Base-by-base conservation (phyloP, 2,329 filamentous ascomycete genomes). In the Colletotrichum australisinense region DNA sequence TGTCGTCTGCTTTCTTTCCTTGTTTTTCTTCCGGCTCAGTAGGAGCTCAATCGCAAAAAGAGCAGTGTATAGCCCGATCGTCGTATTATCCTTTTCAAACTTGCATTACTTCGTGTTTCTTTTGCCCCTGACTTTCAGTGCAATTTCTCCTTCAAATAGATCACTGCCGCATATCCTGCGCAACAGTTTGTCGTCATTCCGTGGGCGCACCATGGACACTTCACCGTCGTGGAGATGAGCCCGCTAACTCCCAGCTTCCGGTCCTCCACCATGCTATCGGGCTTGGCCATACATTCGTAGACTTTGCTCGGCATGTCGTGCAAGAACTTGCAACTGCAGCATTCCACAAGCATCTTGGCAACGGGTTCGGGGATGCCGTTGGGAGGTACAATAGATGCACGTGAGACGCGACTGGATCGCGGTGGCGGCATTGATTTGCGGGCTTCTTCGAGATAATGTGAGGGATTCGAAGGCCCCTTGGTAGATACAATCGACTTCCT, bases 151-250 rank as follows among this genome's bases (percentile, higher is more conserved):
- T 89, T 89, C 77, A 94, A 83, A 74, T 92, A 89, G 4, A 94
- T 88, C 57, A 92, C 86, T 1, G 92, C 90, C 12, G 90, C 89
- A 82, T 92, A 92, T 8, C 92, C 92, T 12, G 91, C 88, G 79
- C 93, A 94, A 81, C 93, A 94, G 71, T 83, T 84, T 16, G 88
- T 92, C 76, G 86, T 91, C 92, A 94, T 94, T 63, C 88, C 88
- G 82, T 94, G 93, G 56, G 85, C 85, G 79, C 93, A 94, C 93
- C 93, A 94, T 9, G 92, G 92, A 79, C 92, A 94, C 76, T 88
- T 89, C 30, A 93, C 89, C 78, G 87, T 89, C 75, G 91, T 91
- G 9, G 87, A 90, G 57, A 92, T 86, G 7, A 87, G 83, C 1
- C 89, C 89, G 55, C 86, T 86, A 56, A 90, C 89, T 0, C 89